Evolutionary conservation across 1,284 basidiomycete species (phyloP), one percentile per base, ranked within the genome.

Genomic region (Irpex sp.): DNA sequence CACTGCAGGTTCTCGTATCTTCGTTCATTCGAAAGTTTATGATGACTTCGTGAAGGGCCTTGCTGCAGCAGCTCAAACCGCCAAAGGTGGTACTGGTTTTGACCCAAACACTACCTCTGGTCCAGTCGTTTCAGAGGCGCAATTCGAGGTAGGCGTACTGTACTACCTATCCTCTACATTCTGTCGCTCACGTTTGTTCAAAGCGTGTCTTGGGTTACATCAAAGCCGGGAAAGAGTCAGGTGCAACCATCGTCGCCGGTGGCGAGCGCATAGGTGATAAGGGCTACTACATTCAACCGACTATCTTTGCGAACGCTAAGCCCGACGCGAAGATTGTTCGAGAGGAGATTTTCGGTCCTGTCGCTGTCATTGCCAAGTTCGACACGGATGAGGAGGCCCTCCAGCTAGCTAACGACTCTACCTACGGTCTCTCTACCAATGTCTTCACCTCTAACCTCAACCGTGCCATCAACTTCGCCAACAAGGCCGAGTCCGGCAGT

Each of bases 301-400:
- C 94, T 31, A 86, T 97, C 76, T 96, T 97, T 82, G 89, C 89
- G 51, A 82, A 95, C 72, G 85, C 86, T 47, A 85, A 81, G 57
- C 82, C 88, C 38, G 82, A 90, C 67, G 94, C 95, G 91, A 89
- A 86, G 79, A 97, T 98, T 72, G 89, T 93, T 65, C 78, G 83
- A 71, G 96, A 97, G 78, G 96, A 97, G 78, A 95, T 96, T 73
- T 95, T 96, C 71, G 94, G 93, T 5, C 94, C 94, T 49, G 89
- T 93, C 57, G 85, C 85, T 62, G 89, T 89, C 34, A 76, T 93
- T 11, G 83, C 88, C 76, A 90, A 89, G 75, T 93, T 93, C 76
- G 79, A 85, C 67, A 81, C 85, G 58, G 87, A 88, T 66, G 78
- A 75, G 48, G 82, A 72, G 69, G 88, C 92, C 51, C 79, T 97